Conservation (phyloP, 1,139 yeast genomes). For the Starmera stellimalicola region DNA sequence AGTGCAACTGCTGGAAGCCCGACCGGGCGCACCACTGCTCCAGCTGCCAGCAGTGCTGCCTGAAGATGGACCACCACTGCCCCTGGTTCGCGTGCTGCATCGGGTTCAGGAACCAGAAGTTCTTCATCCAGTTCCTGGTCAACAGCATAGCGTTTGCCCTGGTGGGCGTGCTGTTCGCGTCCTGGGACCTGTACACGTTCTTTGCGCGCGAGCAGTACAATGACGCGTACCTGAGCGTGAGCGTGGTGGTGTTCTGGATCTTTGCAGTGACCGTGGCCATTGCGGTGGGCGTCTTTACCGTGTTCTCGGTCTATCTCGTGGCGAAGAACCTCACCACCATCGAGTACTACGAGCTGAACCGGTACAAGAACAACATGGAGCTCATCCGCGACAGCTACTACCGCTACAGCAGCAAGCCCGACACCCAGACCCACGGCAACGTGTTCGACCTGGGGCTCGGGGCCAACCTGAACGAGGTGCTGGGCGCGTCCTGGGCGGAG, state of each 20-base stretch:
- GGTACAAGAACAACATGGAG: conserved; percentile 39
- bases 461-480: conserved; percentile 54
- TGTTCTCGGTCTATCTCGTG: conserved; percentile 52
- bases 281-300: conserved; percentile 49
- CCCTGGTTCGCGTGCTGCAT: conserved; percentile 95
- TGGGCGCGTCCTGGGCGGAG: conserved; percentile 57
- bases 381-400: conserved; percentile 29
- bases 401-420: conserved; percentile 29
- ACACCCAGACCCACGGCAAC: conserved; percentile 41
- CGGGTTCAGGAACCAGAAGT: conserved; percentile 74
- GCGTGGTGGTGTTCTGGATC: conserved; percentile 50
- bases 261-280: conserved; percentile 55
- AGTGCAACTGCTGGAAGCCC: conserved; percentile 85
- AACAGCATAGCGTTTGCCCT: conserved; percentile 45
- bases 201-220: conserved; percentile 33
- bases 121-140: conserved; percentile 63
- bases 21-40: conserved; percentile 91
- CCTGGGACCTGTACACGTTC: conserved; percentile 38
- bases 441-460: conserved; percentile 63
- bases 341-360: conserved; percentile 59
- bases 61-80: conserved; percentile 87
- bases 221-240: conserved; percentile 41
- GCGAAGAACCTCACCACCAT: conserved; percentile 67
- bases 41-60: conserved; percentile 56
- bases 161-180: conserved; percentile 30